phyloP scores from a whole-genome alignment of 768 basidiomycete species.

The Naematelia encephala region DNA sequence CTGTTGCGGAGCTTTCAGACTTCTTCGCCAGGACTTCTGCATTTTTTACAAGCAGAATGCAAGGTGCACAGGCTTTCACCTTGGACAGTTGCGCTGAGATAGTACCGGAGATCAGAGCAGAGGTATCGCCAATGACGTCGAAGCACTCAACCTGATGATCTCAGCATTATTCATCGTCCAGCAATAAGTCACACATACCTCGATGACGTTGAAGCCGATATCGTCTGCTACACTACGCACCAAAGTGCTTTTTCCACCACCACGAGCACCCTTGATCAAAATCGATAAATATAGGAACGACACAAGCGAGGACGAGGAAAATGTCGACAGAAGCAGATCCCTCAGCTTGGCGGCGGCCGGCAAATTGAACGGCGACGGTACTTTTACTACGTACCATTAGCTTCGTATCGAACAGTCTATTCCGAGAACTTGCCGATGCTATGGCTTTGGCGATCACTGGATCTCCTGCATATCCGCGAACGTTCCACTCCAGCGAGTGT shows the following conservation, averaged over 20 bases:
- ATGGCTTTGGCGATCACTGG: constrained; percentile 54
- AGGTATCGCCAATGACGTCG: constrained; percentile 72
- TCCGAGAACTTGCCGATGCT: constrained; percentile 56
- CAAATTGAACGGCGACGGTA: constrained; percentile 13
- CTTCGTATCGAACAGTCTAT: neutral
- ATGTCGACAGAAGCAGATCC: constrained; percentile 62
- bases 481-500: constrained; percentile 76
- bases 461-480: constrained; percentile 59
- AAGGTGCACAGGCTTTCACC: constrained; percentile 75
- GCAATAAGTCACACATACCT: constrained; percentile 55
- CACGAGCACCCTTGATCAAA: constrained; percentile 72
- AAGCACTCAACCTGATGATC: constrained; percentile 74
- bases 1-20: constrained; percentile 20
- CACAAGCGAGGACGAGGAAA: constrained; percentile 59
- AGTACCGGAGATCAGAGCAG: constrained; percentile 68
- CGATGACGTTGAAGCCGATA: constrained; percentile 73
- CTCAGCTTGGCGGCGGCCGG: constrained; percentile 56
- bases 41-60: constrained; percentile 70
- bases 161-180: neutral
- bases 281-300: constrained; percentile 68
- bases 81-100: constrained; percentile 72
- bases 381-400: constrained; percentile 3
- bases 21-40: constrained; percentile 64
- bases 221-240: constrained; percentile 53
- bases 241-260: constrained; percentile 73